A percentile compares a stretch with the other conserved stretches of the same genome.
Conservation (phyloP, 169 alveolate species). For the Ichthyophthirius multifiliis region DNA sequence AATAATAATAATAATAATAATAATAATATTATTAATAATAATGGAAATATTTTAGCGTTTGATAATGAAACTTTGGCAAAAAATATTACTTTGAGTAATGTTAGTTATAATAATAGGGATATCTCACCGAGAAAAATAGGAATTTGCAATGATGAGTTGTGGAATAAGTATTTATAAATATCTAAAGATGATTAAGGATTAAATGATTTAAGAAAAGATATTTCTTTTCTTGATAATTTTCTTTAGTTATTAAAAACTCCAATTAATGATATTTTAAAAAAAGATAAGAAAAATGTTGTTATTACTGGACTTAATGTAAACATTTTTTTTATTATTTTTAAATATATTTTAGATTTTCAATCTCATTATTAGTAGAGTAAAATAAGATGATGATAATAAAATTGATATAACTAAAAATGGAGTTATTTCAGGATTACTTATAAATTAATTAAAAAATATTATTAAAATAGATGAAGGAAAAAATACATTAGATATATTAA, state of each 20-base stretch:
- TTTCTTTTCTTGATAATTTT: constrained; percentile 52
- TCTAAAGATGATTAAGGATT: constrained; percentile 67
- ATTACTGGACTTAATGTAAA: constrained; percentile 40
- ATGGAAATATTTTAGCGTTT: background rate
- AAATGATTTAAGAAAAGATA: constrained; percentile 61
- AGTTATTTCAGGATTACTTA: constrained; percentile 46
- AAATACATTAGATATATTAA: constrained; percentile 37
- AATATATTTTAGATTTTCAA: constrained; percentile 17
- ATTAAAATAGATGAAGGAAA: constrained; percentile 39
- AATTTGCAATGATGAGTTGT: constrained; percentile 40
- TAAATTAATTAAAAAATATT: constrained; percentile 31
- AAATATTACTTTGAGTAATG: background rate
- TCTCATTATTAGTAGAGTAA: constrained; percentile 50
- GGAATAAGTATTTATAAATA: constrained; percentile 54
- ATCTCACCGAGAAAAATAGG: constrained; percentile 42
- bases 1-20: too few species aligned
- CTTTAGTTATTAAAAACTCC: constrained; percentile 44
- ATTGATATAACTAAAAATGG: constrained; percentile 63
- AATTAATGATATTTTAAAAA: constrained; percentile 38
- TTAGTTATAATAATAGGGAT: constrained; percentile 6
- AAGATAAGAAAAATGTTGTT: constrained; percentile 40
- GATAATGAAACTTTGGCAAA: background rate
- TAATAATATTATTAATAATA: too few species aligned
- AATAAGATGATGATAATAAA: constrained; percentile 53
- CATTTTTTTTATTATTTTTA: background rate